Evolutionary conservation across 768 basidiomycete genomes (phyloP), one percentile per base, ranked within the genome.

Genomic region (Psilocybe subaeruginosa): DNA sequence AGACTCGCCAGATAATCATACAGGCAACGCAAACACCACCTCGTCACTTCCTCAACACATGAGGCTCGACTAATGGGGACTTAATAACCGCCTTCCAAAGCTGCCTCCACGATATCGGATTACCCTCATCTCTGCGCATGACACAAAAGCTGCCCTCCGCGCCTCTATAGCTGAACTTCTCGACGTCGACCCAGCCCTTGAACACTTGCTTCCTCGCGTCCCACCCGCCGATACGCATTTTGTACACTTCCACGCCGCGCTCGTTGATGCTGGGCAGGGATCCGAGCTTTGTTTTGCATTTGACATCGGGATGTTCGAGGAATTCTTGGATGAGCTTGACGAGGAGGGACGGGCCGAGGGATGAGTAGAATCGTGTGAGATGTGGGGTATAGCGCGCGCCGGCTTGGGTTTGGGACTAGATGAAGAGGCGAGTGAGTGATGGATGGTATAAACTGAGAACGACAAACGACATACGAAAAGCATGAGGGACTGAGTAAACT

Each of bases 341-440:
- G 46, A 93, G 76, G 3, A 82, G 73, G 0, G 75, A 73, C 0
- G 90, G 90, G 0, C 78, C 77, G 3, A 88, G 70, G 0, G 80
- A 72, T 0, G 89, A 82, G 72, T 93, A 95, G 79, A 95, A 95
- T 0, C 93, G 88, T 0, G 93, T 94, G 16, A 93, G 81, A 60
- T 88, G 83, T 0, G 92, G 90, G 1, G 80, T 87, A 67, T 93
- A 93, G 9, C 87, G 84, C 29, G 77, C 79, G 3, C 93, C 93
- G 1, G 77, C 75, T 76, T 92, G 91, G 0, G 92, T 93, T 82
- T 95, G 91, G 0, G 92, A 91, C 93, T 95, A 66, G 4, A 45
- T 9, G 43, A 53, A n/a, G 23, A 23, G 23, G 23, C 2, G 23
- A 31, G 37, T 37, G 45, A 11, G 46, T 51, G 27, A 55, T 45